Conservation (phyloP, 2,329 filamentous ascomycete species). For the Trichoderma afroharzianum region DNA sequence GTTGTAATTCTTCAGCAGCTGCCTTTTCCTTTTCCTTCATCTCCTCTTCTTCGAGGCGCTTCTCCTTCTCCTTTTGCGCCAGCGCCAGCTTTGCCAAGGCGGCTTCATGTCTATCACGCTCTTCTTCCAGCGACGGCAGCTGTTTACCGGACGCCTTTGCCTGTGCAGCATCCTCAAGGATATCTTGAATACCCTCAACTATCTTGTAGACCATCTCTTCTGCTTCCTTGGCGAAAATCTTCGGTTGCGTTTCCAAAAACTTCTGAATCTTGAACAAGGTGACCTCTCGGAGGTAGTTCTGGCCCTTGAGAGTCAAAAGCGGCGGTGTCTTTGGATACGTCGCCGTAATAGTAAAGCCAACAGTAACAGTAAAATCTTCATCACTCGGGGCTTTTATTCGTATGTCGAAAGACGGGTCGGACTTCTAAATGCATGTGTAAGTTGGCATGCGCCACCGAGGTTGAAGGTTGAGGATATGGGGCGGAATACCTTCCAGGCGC, state of each 20-base stretch:
- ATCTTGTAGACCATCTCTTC: constrained; percentile 63
- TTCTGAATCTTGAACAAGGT: constrained; percentile 68
- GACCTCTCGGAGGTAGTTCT: constrained; percentile 62
- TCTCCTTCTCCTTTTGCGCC: constrained; percentile 52
- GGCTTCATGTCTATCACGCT: constrained; percentile 79
- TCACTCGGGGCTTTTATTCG: constrained; percentile 71
- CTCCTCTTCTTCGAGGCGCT: constrained; percentile 53
- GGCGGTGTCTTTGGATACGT: constrained; percentile 88
- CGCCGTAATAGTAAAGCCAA: constrained; percentile 79
- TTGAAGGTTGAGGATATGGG: constrained; percentile 19
- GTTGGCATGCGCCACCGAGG: constrained; percentile 15
- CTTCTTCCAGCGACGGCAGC: constrained; percentile 82
- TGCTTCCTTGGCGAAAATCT: constrained; percentile 48
- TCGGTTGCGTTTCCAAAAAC: constrained; percentile 57
- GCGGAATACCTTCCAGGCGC: constrained; percentile 75
- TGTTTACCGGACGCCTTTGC: constrained; percentile 71
- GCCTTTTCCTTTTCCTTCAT: constrained; percentile 65
- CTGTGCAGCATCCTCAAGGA: constrained; percentile 82
- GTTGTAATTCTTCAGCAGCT: constrained; percentile 66
- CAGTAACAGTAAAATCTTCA: constrained; percentile 63
- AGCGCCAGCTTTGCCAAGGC: constrained; percentile 59
- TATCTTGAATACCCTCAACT: constrained; percentile 65
- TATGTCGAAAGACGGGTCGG: constrained; percentile 79
- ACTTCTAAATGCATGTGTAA: constrained; percentile 52
- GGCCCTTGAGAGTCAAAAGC: constrained; percentile 63